Evolutionary conservation across 1,284 basidiomycete species (phyloP).

Genomic region (Ustilago esculenta): DNA sequence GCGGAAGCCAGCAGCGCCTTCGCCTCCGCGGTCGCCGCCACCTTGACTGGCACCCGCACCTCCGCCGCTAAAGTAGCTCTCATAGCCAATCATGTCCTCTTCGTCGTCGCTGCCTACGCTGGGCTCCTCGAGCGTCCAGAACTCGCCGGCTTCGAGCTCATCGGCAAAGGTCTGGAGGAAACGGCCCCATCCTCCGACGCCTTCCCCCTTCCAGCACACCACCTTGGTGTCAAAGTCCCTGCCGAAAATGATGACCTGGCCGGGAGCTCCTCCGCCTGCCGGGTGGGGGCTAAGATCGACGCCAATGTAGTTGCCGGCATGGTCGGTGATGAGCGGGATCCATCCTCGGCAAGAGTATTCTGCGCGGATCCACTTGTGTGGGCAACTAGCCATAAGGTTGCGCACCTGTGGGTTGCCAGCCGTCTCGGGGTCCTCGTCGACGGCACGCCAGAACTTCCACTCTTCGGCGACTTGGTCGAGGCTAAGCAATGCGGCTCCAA

Average conservation of each 20-base stretch:
- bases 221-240: slow-evolving; percentile 98
- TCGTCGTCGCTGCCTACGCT: slow-evolving; percentile 50
- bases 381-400: slow-evolving; percentile 82
- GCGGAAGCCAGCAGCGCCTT: slow-evolving; percentile 55
- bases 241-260: slow-evolving; percentile 97
- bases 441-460: slow-evolving; percentile 64
- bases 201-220: slow-evolving; percentile 78
- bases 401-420: slow-evolving; percentile 57
- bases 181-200: slow-evolving; percentile 89
- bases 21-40: slow-evolving; percentile 61
- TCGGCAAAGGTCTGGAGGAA: slow-evolving; percentile 94
- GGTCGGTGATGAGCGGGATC: slow-evolving; percentile 93
- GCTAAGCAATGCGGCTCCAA: slow-evolving; percentile 61
- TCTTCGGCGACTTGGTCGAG: slow-evolving; percentile 60
- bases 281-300: slow-evolving; percentile 86
- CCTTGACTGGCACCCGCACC: slow-evolving; percentile 56
- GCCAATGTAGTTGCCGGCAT: slow-evolving; percentile 94
- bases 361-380: slow-evolving; percentile 86
- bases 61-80: slow-evolving; percentile 60
- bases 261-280: slow-evolving; percentile 73
- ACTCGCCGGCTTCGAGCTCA: slow-evolving; percentile 86
- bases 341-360: slow-evolving; percentile 94
- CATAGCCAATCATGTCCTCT: slow-evolving; percentile 64
- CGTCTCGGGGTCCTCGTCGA: slow-evolving; percentile 61
- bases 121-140: slow-evolving; percentile 55